These are phyloP conservation scores for Helenozyma baotianmanensis DNA, from an alignment of 805 yeast genomes.

Conservation along the genomic window DNA sequence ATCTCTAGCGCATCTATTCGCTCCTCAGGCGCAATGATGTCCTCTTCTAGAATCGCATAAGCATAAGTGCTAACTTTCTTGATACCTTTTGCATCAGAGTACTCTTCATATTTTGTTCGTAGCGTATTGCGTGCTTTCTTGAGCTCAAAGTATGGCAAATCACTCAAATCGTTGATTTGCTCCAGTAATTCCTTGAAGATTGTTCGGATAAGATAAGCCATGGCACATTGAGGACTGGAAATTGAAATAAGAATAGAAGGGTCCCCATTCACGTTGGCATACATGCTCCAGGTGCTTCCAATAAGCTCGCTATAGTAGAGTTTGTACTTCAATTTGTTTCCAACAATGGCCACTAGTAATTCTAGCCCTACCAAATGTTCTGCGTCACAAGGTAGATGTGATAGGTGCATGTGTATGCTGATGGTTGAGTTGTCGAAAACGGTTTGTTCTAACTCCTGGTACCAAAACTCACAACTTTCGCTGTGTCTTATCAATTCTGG, in stretches of 20 bases:
- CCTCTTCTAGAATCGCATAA: conserved; percentile 50
- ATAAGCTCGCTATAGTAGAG: conserved; percentile 54
- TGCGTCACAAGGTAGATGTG: conserved; percentile 29
- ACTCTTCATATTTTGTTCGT: conserved; percentile 42
- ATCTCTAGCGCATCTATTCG: conserved; percentile 54
- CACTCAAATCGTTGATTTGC: conserved; percentile 8
- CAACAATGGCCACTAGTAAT: conserved; percentile 46
- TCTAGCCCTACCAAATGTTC: conserved; percentile 46
- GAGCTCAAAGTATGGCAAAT: conserved; percentile 30
- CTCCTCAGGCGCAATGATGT: conserved; percentile 50
- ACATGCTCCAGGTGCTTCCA: conserved; percentile 54
- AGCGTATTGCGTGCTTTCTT: conserved; percentile 43
- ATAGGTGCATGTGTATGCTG: conserved; percentile 44
- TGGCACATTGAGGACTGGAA: too few species aligned
- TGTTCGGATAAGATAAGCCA: conserved; percentile 21
- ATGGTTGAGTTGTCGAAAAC: too few species aligned
- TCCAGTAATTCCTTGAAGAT: conserved; percentile 30
- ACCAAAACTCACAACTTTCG: too few species aligned
- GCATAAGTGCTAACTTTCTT: conserved; percentile 47
- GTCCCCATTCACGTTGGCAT: conserved; percentile 52
- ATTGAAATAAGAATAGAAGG: conserved; percentile 49
- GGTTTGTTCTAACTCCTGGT: too few species aligned
- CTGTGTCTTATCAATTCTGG: too few species aligned
- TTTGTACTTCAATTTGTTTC: conserved; percentile 30
- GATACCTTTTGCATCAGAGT: conserved; percentile 42